Base-by-base conservation (phyloP, 352 stramenopile species). In the Phytophthora sansomeana region DNA sequence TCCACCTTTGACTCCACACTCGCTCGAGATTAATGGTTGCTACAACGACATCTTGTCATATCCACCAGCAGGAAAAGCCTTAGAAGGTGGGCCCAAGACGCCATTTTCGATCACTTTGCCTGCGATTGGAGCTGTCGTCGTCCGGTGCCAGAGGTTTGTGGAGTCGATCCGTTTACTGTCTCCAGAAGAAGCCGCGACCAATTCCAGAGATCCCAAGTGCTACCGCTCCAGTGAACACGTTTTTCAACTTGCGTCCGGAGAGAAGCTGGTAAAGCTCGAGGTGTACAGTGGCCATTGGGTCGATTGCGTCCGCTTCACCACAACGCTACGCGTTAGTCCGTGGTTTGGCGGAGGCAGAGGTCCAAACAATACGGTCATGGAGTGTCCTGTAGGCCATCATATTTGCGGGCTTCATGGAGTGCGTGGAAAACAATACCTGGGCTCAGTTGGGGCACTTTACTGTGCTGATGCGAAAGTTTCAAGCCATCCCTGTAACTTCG, bases 241-340 rank as follows among this genome's bases (percentile, higher is more conserved):
- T 6, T 85, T 87, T 49, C 69, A 81, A 26, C 68, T 90, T 26
- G 19, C 70, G 8, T 16, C 58, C 10, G 75, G 57, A 16, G 81
- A 90, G 39, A 74, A 75, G 11, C 16, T 88, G 13, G 10, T 70
- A 8, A 75, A 69, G 2, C 44, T 88, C 28, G 75, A 84, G 39
- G 72, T 85, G 5, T 77, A 58, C 17, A 81, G 75, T 56, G 79
- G 75, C 5, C 68, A 84, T 44, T 88, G 81, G 77, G 64, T 90
- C 26, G 81, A 90, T 26, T 69, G 74, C 9, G 47, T 90, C 8
- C 74, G 72, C 13, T 76, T 90, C 17, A 61, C 67, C 14, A 87
- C 81, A 9, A 90, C 71, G 28, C 19, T 73, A 8, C 79, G 81
- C 7, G 43, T 53, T 53, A 80, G 77, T 50, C 67, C 77, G 19